phyloP scores from a whole-genome alignment of 192 early-diverging fungal species.

The Coemansia guatemalensis region DNA sequence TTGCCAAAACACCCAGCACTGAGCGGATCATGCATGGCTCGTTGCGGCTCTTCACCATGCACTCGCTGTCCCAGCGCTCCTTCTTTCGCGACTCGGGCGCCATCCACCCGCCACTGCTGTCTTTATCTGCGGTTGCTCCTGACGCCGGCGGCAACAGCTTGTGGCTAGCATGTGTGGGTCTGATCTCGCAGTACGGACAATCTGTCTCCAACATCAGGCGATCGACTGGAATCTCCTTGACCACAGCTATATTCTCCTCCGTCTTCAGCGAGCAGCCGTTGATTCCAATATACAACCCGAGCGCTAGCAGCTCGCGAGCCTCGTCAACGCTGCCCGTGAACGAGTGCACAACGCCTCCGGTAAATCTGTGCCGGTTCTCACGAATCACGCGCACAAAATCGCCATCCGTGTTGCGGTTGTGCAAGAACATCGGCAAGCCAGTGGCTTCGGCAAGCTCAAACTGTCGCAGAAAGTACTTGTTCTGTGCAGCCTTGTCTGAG shows the following conservation, averaged over 20 bases:
- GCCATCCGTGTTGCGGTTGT: constrained; percentile 78
- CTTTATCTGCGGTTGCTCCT: constrained; percentile 1
- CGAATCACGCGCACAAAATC: constrained; percentile 72
- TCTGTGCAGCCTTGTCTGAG: constrained; percentile 72
- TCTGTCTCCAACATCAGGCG: constrained; percentile 91
- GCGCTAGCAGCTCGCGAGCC: constrained; percentile 58
- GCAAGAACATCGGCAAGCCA: constrained; percentile 88
- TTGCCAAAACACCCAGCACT: constrained; percentile 69
- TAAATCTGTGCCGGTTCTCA: constrained; percentile 61
- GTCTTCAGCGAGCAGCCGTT: constrained; percentile 96
- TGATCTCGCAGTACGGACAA: constrained; percentile 90
- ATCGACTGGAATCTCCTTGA: constrained; percentile 71
- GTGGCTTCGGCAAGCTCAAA: constrained; percentile 74
- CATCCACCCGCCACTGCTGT: constrained; percentile 18
- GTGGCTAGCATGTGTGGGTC: constrained; percentile 81
- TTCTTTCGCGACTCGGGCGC: constrained; percentile 64
- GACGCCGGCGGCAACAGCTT: constrained; percentile 53
- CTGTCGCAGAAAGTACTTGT: constrained; percentile 77
- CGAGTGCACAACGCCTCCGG: constrained; percentile 84
- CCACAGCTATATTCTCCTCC: constrained; percentile 76
- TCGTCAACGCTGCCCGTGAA: constrained; percentile 78
- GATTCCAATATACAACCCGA: constrained; percentile 89
- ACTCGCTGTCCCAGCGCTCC: constrained; percentile 57
- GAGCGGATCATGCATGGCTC: constrained; percentile 80
- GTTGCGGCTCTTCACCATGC: constrained; percentile 78